Conservation (phyloP, 768 basidiomycete species). For the Termitomyces titanicus region DNA sequence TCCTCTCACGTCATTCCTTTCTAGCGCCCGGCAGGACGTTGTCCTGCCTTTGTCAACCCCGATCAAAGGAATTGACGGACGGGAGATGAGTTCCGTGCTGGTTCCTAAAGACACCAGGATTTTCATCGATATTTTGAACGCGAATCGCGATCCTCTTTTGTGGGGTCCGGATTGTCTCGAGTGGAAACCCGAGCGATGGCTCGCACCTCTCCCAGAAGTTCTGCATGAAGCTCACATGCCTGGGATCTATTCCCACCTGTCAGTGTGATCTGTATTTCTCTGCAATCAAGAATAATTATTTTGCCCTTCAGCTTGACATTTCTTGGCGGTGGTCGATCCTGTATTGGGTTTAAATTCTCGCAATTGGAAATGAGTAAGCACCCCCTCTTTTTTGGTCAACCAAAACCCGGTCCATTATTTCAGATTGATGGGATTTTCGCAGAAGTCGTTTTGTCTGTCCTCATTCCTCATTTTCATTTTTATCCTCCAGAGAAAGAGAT, state of each 20-base stretch:
- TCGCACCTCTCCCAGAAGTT: slow-evolving; percentile 23
- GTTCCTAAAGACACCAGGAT: slow-evolving; percentile 27
- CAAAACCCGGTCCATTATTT: not conserved
- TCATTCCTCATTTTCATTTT: slow-evolving; percentile 10
- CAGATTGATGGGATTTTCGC: not conserved
- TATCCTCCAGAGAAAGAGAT: slow-evolving; percentile 6
- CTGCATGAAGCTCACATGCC: slow-evolving; percentile 28
- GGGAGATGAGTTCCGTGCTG: slow-evolving; percentile 20
- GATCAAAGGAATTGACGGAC: slow-evolving; percentile 24
- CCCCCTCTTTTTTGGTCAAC: not conserved
- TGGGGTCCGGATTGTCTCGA: slow-evolving; percentile 36
- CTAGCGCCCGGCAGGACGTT: slow-evolving; percentile 23
- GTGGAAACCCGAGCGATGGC: slow-evolving; percentile 40
- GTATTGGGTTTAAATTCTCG: slow-evolving; percentile 38
- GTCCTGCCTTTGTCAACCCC: slow-evolving; percentile 30
- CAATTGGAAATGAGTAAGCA: slow-evolving; percentile 34
- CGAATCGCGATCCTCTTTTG: slow-evolving; percentile 26
- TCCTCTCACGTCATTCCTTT: not conserved
- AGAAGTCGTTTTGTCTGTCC: slow-evolving; percentile 13
- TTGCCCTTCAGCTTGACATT: slow-evolving; percentile 26
- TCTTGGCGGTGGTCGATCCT: slow-evolving; percentile 28
- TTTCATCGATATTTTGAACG: slow-evolving; percentile 21
- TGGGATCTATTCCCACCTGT: slow-evolving; percentile 33
- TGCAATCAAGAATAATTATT: not conserved
- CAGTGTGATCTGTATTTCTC: slow-evolving; percentile 2